A percentile compares a stretch with the other conserved stretches of the same genome.
Conservation (phyloP, 1,284 basidiomycete genomes). For the Pseudozyma flocculosa region DNA sequence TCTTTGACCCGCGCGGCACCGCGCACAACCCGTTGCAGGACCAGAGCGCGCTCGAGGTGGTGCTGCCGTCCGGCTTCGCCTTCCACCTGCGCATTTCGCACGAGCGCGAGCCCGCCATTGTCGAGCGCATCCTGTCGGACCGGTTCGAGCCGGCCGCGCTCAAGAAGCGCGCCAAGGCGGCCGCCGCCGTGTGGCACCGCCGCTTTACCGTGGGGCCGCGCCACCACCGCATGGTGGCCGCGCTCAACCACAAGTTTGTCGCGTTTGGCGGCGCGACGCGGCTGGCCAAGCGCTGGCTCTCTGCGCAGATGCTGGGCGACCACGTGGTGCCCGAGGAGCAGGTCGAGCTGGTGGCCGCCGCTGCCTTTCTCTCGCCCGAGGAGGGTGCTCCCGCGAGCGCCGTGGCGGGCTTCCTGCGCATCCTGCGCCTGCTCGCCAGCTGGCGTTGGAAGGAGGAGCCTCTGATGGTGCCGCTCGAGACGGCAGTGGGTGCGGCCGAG, state of each 20-base stretch:
- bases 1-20: constrained; percentile 61
- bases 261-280: constrained; percentile 82
- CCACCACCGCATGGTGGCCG: constrained; percentile 81
- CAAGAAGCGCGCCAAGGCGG: constrained; percentile 66
- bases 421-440: constrained; percentile 70
- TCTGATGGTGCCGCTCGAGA: constrained; percentile 61
- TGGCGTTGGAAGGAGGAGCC: constrained; percentile 74
- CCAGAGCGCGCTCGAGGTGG: constrained; percentile 72
- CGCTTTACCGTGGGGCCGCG: constrained; percentile 76
- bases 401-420: constrained; percentile 73
- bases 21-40: constrained; percentile 65
- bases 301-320: constrained; percentile 78
- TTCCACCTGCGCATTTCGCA: constrained; percentile 83
- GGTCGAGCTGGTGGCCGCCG: constrained; percentile 79
- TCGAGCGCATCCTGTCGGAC: constrained; percentile 68
- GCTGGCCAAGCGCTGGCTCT: constrained; percentile 88
- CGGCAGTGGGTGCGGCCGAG: constrained; percentile 49
- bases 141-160: constrained; percentile 49
- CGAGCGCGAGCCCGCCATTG: constrained; percentile 77
- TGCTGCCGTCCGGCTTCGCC: constrained; percentile 80
- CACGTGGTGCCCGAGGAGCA: constrained; percentile 74
- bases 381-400: constrained; percentile 60
- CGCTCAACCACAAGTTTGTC: constrained; percentile 75
- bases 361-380: constrained; percentile 61
- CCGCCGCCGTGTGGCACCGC: constrained; percentile 68